Evolutionary conservation across 495 filamentous ascomycete genomes (phyloP).

Genomic region (Aspergillus homomorphus): DNA sequence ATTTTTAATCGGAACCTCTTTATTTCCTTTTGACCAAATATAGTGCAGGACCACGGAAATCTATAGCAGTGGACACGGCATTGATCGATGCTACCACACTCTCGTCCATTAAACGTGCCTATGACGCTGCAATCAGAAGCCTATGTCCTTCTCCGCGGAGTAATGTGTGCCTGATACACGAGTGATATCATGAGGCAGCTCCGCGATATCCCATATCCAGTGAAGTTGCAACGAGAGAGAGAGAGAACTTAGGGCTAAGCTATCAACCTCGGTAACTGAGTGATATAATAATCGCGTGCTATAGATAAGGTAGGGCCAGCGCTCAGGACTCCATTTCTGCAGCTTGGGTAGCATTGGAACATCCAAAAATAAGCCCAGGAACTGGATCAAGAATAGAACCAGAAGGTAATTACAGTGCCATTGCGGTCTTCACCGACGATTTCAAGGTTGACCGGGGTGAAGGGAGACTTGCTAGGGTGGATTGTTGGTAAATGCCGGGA

Average conservation of each 20-base stretch:
- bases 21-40: neutral
- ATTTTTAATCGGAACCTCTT: neutral
- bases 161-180: neutral
- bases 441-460: neutral
- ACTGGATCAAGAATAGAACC: neutral
- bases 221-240: neutral
- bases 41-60: too few relatives aligned
- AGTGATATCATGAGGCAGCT: too few relatives aligned
- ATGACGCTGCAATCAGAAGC: too few relatives aligned
- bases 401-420: neutral
- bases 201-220: too few relatives aligned
- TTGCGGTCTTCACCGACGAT: neutral
- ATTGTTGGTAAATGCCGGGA: neutral
- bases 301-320: neutral
- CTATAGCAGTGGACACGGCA: neutral
- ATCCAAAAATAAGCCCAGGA: neutral
- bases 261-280: neutral
- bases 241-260: neutral
- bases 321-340: neutral
- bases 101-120: neutral
- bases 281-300: neutral
- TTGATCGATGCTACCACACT: neutral
- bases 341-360: neutral
- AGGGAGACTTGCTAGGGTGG: neutral
- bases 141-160: neutral